These are phyloP conservation scores for Xylariomycetidae sp. DNA, from an alignment of 2,329 filamentous ascomycete genomes.

Conservation along the genomic window DNA sequence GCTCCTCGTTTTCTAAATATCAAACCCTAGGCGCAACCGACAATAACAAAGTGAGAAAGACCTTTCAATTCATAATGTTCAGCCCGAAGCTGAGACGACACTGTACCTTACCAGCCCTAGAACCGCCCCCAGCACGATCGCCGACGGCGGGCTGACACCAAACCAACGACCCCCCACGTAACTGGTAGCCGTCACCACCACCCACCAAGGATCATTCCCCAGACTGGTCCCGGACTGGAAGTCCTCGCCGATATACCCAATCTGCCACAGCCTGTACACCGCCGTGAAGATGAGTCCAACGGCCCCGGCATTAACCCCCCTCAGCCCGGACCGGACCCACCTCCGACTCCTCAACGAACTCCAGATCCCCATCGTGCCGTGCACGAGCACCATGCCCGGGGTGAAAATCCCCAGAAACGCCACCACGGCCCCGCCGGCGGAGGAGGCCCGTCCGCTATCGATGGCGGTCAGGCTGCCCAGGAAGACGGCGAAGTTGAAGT, in stretches of 20 bases:
- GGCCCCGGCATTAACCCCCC: slow-evolving; percentile 56
- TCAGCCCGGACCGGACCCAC: slow-evolving; percentile 43
- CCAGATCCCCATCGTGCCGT: slow-evolving; percentile 54
- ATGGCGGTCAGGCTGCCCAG: slow-evolving; percentile 47
- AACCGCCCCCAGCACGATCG: slow-evolving; percentile 29
- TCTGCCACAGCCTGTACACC: slow-evolving; percentile 59
- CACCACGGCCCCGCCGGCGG: slow-evolving; percentile 46
- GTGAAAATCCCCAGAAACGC: slow-evolving; percentile 49
- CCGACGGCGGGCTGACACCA: slow-evolving; percentile 25
- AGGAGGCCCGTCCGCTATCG: slow-evolving; percentile 29
- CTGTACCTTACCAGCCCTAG: slow-evolving; percentile 25
- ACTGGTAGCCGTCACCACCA: slow-evolving; percentile 48
- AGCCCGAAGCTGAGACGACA: no score
- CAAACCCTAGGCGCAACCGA: no score
- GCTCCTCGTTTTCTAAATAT: no score
- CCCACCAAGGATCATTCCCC: slow-evolving; percentile 58
- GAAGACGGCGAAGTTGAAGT: no score
- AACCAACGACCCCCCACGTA: slow-evolving; percentile 31
- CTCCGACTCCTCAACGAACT: slow-evolving; percentile 38
- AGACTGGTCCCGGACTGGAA: slow-evolving; percentile 47
- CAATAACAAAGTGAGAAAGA: no score
- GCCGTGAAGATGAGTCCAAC: slow-evolving; percentile 61
- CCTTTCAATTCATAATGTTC: no score
- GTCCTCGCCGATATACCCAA: slow-evolving; percentile 51
- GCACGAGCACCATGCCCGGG: slow-evolving; percentile 44